Percentiles rank a stretch among this genome's conserved stretches.
Conservation (phyloP, 1,284 basidiomycete genomes). For the Leccinum pallidistipes region DNA sequence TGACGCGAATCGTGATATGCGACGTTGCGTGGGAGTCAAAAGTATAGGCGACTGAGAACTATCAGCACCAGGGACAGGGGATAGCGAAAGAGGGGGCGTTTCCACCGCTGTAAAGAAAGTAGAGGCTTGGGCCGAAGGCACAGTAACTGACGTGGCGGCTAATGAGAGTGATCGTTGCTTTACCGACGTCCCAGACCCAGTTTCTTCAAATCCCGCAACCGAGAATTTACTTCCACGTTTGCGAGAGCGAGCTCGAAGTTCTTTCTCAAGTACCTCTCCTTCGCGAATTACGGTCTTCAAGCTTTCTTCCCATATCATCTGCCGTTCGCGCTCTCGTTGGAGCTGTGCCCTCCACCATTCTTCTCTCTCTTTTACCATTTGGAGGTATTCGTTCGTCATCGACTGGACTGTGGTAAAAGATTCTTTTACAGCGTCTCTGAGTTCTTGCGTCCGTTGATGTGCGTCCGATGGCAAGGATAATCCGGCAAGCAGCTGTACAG, state of each 20-base stretch:
- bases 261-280: conserved; percentile 83
- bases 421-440: conserved; percentile 61
- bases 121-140: conserved; percentile 20
- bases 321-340: conserved; percentile 69
- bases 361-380: conserved; percentile 82
- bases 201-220: conserved; percentile 31
- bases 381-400: conserved; percentile 68
- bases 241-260: conserved; percentile 65
- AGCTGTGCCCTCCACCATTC: conserved; percentile 71
- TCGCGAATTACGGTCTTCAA: conserved; percentile 84
- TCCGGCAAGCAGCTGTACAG: conserved; percentile 63
- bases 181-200: conserved; percentile 26
- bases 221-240: conserved; percentile 56
- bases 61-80: conserved; percentile 4
- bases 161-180: conserved; percentile 30
- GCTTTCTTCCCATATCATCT: conserved; percentile 91
- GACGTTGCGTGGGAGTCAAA: conserved; percentile 33
- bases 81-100: conserved; percentile 13
- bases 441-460: conserved; percentile 43
- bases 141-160: conserved; percentile 5
- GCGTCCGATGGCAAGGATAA: conserved; percentile 42
- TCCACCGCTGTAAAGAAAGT: conserved; percentile 24
- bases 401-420: conserved; percentile 59
- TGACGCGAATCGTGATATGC: conserved; percentile 16
- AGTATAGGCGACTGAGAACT: conserved; percentile 17